Percentiles rank a stretch among this genome's conserved stretches.
phyloP scores from a whole-genome alignment of 768 basidiomycete species.

The Rhizopogon vesiculosus region DNA sequence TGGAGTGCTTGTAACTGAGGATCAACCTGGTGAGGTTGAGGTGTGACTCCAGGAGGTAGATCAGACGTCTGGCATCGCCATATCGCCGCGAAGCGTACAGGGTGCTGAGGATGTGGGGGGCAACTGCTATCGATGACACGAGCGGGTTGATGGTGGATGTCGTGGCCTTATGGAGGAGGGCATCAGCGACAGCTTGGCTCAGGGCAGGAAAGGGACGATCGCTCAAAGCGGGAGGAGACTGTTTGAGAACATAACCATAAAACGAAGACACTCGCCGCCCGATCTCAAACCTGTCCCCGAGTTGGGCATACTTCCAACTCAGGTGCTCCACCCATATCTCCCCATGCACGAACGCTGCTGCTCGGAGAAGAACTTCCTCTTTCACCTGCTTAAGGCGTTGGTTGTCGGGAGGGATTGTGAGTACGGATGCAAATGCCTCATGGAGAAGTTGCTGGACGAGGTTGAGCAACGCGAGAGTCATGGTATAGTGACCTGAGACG shows the following conservation, averaged over 20 bases:
- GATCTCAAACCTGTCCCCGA: conserved; percentile 84
- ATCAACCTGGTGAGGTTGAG: conserved; percentile 58
- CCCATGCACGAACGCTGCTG: conserved; percentile 71
- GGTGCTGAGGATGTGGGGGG: conserved; percentile 50
- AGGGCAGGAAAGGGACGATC: conserved; percentile 57
- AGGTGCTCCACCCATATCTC: conserved; percentile 87
- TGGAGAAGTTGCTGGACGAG: conserved; percentile 73
- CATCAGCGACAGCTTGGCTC: conserved; percentile 62
- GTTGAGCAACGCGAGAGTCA: conserved; percentile 74
- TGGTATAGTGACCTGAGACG: conserved; percentile 70
- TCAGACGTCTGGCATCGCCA: conserved; percentile 64
- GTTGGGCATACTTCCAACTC: conserved; percentile 80
- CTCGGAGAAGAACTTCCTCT: conserved; percentile 79
- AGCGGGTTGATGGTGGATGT: conserved; percentile 80
- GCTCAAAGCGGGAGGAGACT: conserved; percentile 49
- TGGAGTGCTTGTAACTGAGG: conserved; percentile 58
- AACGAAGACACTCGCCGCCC: conserved; percentile 61
- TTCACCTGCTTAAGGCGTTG: conserved; percentile 66
- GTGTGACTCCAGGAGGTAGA: conserved; percentile 64
- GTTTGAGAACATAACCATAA: conserved; percentile 62
- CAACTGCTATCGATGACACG: conserved; percentile 62
- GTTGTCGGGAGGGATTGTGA: conserved; percentile 47
- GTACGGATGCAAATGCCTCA: conserved; percentile 58
- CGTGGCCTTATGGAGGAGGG: conserved; percentile 69
- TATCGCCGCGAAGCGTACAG: conserved; percentile 61